Conservation (phyloP, 1,139 yeast species). For the Pichia sp. region DNA sequence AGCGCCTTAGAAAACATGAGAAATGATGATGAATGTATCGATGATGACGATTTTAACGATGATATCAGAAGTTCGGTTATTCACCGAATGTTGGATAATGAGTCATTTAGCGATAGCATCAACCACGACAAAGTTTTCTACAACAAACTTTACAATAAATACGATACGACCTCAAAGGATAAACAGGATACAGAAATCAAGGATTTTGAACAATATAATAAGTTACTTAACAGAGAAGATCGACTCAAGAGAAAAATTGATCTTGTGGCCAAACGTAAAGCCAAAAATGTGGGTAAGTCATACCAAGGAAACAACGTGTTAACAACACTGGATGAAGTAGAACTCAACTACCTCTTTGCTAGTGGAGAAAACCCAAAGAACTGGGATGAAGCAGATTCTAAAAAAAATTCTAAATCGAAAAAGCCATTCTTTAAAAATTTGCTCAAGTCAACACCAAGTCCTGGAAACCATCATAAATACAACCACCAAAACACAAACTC, state of each 20-base stretch:
- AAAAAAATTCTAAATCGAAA: neutral
- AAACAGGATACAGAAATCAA: conserved; percentile 18
- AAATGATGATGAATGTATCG: neutral
- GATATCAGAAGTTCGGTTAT: conserved; percentile 21
- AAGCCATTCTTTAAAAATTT: conserved; percentile 7
- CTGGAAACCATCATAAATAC: neutral
- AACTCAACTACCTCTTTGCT: conserved; percentile 23
- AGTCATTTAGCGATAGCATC: conserved; percentile 15
- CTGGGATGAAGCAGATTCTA: conserved; percentile 13
- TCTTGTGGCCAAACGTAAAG: conserved; percentile 32
- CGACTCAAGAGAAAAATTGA: conserved; percentile 31
- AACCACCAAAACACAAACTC: neutral
- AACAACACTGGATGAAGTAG: conserved; percentile 24
- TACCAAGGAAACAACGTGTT: conserved; percentile 11
- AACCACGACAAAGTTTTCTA: conserved; percentile 28
- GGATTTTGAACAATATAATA: conserved; percentile 41
- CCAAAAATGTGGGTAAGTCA: conserved; percentile 3
- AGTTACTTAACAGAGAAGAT: conserved; percentile 36
- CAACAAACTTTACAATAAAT: conserved; percentile 28
- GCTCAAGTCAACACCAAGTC: neutral
- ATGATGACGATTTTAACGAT: conserved; percentile 3
- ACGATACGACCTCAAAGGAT: conserved; percentile 6
- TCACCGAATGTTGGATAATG: conserved; percentile 23
- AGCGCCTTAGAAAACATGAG: no score
- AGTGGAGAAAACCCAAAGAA: conserved; percentile 15